Evolutionary conservation across 1,139 yeast species (phyloP).

Genomic region (Yamadazyma atmosphaerica): DNA sequence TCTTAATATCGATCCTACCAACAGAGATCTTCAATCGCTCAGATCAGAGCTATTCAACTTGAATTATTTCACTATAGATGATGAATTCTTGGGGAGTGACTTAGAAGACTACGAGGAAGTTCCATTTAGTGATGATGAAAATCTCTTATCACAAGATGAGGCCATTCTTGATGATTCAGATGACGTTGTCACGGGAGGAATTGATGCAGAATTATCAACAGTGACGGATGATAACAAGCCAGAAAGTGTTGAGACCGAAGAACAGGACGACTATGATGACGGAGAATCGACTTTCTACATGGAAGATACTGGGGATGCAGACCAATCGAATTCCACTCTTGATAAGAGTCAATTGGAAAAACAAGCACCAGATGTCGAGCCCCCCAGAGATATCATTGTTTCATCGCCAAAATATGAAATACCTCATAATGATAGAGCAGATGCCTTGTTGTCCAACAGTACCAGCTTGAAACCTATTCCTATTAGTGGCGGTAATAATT

Average conservation of each 20-base stretch:
- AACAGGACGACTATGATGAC: slow-evolving; percentile 12
- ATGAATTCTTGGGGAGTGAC: slow-evolving; percentile 56
- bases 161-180: neutral
- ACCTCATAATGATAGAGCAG: slow-evolving; percentile 34
- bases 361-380: too few relatives aligned
- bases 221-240: neutral
- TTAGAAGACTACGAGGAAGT: slow-evolving; percentile 32
- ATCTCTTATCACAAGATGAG: slow-evolving; percentile 8
- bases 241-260: neutral
- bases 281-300: slow-evolving; percentile 17
- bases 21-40: slow-evolving; percentile 67
- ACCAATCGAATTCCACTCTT: slow-evolving; percentile 14
- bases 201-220: slow-evolving; percentile 3
- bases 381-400: neutral
- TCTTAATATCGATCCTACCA: slow-evolving; percentile 83
- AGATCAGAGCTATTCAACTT: slow-evolving; percentile 59
- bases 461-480: slow-evolving; percentile 48
- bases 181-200: slow-evolving; percentile 6
- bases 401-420: slow-evolving; percentile 12
- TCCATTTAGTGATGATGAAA: slow-evolving; percentile 11
- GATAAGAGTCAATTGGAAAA: slow-evolving; percentile 4
- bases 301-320: slow-evolving; percentile 15
- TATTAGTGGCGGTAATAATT: slow-evolving; percentile 19
- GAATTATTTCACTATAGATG: slow-evolving; percentile 80
- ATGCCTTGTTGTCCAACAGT: slow-evolving; percentile 42